These are phyloP conservation scores for Aphanocladium album DNA, from an alignment of 2,329 filamentous ascomycete genomes.

Conservation along the genomic window DNA sequence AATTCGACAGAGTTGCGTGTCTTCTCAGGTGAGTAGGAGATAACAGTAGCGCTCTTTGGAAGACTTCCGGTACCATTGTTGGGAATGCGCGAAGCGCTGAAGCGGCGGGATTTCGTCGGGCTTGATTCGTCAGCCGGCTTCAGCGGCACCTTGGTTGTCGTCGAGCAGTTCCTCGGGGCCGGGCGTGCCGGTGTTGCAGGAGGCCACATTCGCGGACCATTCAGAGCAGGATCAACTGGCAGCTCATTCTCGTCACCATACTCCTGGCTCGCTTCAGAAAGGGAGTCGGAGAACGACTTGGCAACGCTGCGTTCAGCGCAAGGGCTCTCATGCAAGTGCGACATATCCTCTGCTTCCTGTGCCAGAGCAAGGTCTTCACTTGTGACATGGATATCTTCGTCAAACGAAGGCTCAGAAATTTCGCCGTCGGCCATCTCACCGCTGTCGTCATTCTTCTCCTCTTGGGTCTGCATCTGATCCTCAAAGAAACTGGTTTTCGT, in stretches of 20 bases:
- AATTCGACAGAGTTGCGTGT: constrained; percentile 19
- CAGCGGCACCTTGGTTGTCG: constrained; percentile 71
- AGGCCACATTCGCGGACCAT: constrained; percentile 18
- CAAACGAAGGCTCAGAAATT: constrained; percentile 31
- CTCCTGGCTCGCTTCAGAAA: constrained; percentile 59
- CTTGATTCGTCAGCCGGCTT: constrained; percentile 60
- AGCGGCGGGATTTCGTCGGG: constrained; percentile 44
- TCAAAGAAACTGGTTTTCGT: constrained; percentile 53
- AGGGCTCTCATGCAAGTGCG: constrained; percentile 21
- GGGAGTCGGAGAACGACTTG: constrained; percentile 38
- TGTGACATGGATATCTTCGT: constrained; percentile 53
- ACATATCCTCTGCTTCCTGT: constrained; percentile 56
- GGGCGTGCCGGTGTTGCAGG: constrained; percentile 54
- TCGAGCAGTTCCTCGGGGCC: constrained; percentile 44
- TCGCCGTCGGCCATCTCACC: constrained; percentile 24
- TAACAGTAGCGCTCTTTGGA: constrained; percentile 46
- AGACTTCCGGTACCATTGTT: constrained; percentile 34
- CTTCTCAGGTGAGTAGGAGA: constrained; percentile 48
- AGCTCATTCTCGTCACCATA: constrained; percentile 63
- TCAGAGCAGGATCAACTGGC: constrained; percentile 48
- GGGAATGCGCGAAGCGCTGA: constrained; percentile 45
- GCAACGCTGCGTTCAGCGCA: neutral
- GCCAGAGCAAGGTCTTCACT: constrained; percentile 49
- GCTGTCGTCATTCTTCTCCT: constrained; percentile 16
- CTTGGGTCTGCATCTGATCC: constrained; percentile 47